Conservation (phyloP, 345 rosid genomes). For the Eucalyptus rudis region DNA sequence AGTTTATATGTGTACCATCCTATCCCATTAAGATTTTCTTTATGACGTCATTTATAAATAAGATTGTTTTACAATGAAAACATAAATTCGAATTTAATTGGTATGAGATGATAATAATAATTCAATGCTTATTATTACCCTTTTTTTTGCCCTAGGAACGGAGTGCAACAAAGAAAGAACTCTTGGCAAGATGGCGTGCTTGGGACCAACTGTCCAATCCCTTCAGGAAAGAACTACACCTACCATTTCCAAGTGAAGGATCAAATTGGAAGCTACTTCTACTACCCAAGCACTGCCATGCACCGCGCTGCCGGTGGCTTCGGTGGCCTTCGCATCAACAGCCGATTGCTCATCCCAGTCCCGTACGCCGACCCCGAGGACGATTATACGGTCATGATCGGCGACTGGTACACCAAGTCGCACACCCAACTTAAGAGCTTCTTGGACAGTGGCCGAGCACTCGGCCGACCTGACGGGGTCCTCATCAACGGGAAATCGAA, state of each 20-base stretch:
- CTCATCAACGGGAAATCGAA: constrained; percentile 9
- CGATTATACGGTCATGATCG: constrained; percentile 10
- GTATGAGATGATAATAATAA: background rate
- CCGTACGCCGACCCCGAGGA: constrained; percentile 18
- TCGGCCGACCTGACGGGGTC: constrained; percentile 11
- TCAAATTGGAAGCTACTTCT: constrained; percentile 17
- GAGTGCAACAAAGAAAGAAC: constrained; percentile 18
- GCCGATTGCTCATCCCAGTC: constrained; percentile 13
- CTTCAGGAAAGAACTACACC: constrained; percentile 13
- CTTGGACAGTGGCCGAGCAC: constrained; percentile 7
- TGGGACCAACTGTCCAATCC: constrained; percentile 18
- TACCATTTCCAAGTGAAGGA: constrained; percentile 22
- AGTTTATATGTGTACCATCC: background rate
- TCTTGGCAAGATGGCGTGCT: constrained; percentile 13
- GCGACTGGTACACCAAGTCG: constrained; percentile 13
- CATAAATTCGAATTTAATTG: background rate
- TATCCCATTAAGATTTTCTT: background rate
- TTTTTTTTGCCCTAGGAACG: background rate
- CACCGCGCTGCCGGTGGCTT: constrained; percentile 13
- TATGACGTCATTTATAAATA: background rate
- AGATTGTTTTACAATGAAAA: background rate
- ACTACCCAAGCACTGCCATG: constrained; percentile 4
- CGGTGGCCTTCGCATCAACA: constrained; percentile 18
- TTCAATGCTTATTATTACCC: background rate
- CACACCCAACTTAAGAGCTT: background rate